Evolutionary conservation across 208 protist genomes (phyloP).

Genomic region (Eutreptiella sp.): DNA sequence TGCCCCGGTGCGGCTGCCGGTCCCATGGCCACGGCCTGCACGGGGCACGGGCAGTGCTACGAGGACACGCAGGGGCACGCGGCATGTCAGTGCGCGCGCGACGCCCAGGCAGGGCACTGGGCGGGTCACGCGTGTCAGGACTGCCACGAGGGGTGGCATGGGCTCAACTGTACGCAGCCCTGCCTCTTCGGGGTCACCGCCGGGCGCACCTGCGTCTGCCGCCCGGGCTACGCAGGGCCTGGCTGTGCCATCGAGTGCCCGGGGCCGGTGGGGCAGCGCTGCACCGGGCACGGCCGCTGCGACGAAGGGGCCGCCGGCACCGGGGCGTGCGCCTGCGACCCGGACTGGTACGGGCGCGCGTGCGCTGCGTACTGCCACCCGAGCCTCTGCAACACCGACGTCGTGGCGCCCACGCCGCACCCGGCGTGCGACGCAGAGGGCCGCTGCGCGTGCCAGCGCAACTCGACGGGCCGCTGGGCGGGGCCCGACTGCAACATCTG

Average conservation of each 20-base stretch:
- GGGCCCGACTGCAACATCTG: slow-evolving; percentile 3
- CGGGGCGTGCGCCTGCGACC: slow-evolving; percentile 19
- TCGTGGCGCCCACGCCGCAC: neutral
- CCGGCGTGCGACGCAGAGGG: no score
- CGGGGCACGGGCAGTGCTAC: neutral
- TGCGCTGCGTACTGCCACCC: slow-evolving; percentile 14
- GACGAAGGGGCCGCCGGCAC: neutral
- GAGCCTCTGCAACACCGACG: neutral
- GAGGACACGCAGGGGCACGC: neutral
- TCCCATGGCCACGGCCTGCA: neutral
- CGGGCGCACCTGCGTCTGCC: neutral
- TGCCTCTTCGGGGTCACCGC: neutral
- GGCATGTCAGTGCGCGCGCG: slow-evolving; percentile 3
- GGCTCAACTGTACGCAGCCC: slow-evolving; percentile 1
- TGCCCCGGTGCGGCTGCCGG: neutral
- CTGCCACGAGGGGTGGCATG: slow-evolving; percentile 14
- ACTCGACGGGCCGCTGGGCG: slow-evolving; percentile 12
- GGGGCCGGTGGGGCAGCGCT: neutral
- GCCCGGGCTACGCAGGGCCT: slow-evolving; percentile 8
- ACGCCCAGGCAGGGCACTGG: slow-evolving; percentile 16
- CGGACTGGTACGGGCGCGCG: slow-evolving; percentile 4
- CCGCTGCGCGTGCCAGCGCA: slow-evolving; percentile 3
- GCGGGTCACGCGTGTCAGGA: neutral
- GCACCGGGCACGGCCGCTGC: neutral
- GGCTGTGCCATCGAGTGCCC: slow-evolving; percentile 1